These are phyloP conservation scores for Thelonectria discophora DNA, from an alignment of 2,329 filamentous ascomycete genomes.

Conservation along the genomic window DNA sequence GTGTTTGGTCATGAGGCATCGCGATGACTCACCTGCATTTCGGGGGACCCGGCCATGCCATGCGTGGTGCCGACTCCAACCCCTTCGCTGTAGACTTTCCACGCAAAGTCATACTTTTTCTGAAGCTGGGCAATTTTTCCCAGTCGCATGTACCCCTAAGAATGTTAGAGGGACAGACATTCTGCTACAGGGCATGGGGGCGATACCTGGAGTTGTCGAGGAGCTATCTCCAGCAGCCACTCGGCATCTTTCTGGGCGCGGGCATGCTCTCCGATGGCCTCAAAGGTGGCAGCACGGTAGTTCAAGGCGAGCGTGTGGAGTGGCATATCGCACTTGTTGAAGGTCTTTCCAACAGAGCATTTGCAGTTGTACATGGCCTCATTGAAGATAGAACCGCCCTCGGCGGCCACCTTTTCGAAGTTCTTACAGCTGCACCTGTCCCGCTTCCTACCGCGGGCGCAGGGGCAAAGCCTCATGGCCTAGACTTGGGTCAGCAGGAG, in stretches of 20 bases:
- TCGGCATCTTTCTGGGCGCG: constrained; percentile 52
- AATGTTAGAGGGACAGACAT: constrained; percentile 17
- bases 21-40: constrained; percentile 45
- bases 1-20: neutral
- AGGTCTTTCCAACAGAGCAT: constrained; percentile 49
- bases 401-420: constrained; percentile 46
- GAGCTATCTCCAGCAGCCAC: constrained; percentile 55
- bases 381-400: constrained; percentile 50
- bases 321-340: constrained; percentile 51
- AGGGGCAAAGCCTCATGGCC: constrained; percentile 50
- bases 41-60: constrained; percentile 41
- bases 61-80: constrained; percentile 46
- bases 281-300: constrained; percentile 53
- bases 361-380: constrained; percentile 53
- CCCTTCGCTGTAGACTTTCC: constrained; percentile 52
- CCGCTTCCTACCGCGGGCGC: constrained; percentile 46
- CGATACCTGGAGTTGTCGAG: constrained; percentile 51
- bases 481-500: constrained; percentile 25
- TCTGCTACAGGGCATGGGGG: neutral
- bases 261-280: constrained; percentile 49
- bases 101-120: constrained; percentile 50
- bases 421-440: constrained; percentile 52
- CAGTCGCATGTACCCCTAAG: constrained; percentile 54
- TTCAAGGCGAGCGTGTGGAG: constrained; percentile 53
- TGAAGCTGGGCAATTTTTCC: constrained; percentile 52